These are phyloP conservation scores for Elaeis oleifera DNA, from an alignment of 202 grass and related monocot genomes.

Conservation along the genomic window DNA sequence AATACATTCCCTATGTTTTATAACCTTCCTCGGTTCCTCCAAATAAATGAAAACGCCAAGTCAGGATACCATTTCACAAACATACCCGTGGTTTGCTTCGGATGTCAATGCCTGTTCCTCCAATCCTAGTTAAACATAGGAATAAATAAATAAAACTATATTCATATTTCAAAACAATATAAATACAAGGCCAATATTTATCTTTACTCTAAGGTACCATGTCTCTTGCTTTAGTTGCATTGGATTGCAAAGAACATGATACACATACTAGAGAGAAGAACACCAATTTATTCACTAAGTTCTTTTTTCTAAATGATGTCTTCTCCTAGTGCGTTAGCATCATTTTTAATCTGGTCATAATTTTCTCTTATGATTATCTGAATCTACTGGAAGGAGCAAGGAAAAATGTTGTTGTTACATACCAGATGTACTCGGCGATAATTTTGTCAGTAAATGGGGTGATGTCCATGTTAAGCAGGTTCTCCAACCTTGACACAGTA, in stretches of 20 bases:
- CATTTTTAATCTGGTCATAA: no score
- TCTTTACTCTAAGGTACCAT: no score
- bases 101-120: conserved; percentile 89
- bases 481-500: conserved; percentile 63
- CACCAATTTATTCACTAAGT: background rate
- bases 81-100: conserved; percentile 97
- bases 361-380: no score
- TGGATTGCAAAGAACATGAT: background rate
- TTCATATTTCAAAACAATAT: no score
- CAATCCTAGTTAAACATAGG: conserved; percentile 45
- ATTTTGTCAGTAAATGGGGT: conserved; percentile 61
- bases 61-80: no score
- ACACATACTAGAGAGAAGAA: background rate
- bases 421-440: conserved; percentile 98
- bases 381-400: background rate
- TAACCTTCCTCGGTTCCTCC: background rate
- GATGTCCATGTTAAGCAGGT: conserved; percentile 93
- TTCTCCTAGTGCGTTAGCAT: no score
- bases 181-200: no score
- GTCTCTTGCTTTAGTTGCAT: no score
- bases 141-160: no score
- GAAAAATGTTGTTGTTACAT: conserved; percentile 4
- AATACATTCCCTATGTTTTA: conserved; percentile 3
- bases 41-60: no score
- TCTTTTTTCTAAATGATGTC: no score